Percentiles rank a stretch among this genome's conserved stretches.
These are phyloP conservation scores for Clitoria ternatea DNA, from an alignment of 306 rosid species.

Conservation along the genomic window DNA sequence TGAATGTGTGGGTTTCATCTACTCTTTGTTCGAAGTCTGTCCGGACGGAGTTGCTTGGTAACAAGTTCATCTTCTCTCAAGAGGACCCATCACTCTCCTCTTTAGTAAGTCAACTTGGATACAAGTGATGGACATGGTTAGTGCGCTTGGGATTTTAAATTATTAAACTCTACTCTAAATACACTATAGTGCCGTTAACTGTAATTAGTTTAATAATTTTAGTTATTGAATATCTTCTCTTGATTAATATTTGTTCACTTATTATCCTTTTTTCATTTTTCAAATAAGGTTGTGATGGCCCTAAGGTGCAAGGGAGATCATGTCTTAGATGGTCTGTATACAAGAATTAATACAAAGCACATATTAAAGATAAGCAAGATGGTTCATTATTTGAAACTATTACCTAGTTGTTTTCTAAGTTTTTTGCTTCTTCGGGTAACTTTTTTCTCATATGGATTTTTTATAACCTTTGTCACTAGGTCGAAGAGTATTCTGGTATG, in stretches of 20 bases:
- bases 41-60: too few relatives aligned
- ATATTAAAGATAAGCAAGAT: constrained; percentile 78
- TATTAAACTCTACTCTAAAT: too few relatives aligned
- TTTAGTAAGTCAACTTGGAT: too few relatives aligned
- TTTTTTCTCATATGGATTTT: background rate
- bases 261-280: background rate
- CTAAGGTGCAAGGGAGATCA: constrained; percentile 51
- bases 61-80: too few relatives aligned
- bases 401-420: background rate
- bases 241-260: background rate
- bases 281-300: constrained; percentile 78
- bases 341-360: constrained; percentile 57
- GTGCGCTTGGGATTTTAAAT: too few relatives aligned
- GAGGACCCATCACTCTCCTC: too few relatives aligned
- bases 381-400: constrained; percentile 38
- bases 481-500: constrained; percentile 82
- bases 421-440: background rate
- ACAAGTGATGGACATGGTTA: too few relatives aligned
- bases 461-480: constrained; percentile 41
- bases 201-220: background rate
- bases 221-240: background rate
- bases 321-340: constrained; percentile 62
- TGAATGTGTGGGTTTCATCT: too few relatives aligned
- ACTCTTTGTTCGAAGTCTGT: too few relatives aligned
- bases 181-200: background rate